A percentile compares a stretch with the other conserved stretches of the same genome.
These are phyloP conservation scores for Vigna hirtella DNA, from an alignment of 306 rosid genomes.

Conservation along the genomic window DNA sequence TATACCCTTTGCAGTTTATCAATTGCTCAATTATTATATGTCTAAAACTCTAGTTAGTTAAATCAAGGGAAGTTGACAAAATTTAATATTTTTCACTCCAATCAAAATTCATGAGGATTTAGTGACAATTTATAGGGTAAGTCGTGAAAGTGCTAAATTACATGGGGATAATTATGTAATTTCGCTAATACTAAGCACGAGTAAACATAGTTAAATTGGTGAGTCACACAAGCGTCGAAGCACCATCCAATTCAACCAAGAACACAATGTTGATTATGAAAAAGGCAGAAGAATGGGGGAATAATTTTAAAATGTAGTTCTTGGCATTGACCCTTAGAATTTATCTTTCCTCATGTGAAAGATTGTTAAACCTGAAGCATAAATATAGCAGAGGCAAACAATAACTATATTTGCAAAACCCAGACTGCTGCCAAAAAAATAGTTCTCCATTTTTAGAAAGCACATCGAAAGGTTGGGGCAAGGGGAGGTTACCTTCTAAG, in stretches of 20 bases:
- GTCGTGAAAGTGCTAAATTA: background rate
- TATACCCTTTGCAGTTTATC: background rate
- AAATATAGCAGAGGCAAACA: conserved; percentile 17
- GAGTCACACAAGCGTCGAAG: background rate
- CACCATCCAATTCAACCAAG: conserved; percentile 17
- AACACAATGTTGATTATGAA: background rate
- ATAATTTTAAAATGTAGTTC: background rate
- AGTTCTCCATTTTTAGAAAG: conserved; percentile 34
- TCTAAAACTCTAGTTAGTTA: background rate
- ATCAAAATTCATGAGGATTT: background rate
- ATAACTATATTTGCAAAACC: background rate
- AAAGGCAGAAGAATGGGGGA: background rate
- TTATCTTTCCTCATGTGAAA: background rate
- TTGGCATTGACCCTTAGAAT: conserved; percentile 14
- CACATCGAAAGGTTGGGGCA: conserved; percentile 3
- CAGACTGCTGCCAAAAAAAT: conserved; percentile 21
- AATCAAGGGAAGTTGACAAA: background rate
- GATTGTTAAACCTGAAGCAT: background rate
- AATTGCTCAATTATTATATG: background rate
- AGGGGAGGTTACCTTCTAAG: conserved; percentile 74
- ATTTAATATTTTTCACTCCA: background rate
- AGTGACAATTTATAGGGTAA: background rate
- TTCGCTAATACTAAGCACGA: background rate
- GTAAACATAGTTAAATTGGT: background rate
- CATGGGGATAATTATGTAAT: background rate